A percentile compares a stretch with the other conserved stretches of the same genome.
phyloP scores from a whole-genome alignment of 2,329 filamentous ascomycete species.

The Colletotrichum sp. region DNA sequence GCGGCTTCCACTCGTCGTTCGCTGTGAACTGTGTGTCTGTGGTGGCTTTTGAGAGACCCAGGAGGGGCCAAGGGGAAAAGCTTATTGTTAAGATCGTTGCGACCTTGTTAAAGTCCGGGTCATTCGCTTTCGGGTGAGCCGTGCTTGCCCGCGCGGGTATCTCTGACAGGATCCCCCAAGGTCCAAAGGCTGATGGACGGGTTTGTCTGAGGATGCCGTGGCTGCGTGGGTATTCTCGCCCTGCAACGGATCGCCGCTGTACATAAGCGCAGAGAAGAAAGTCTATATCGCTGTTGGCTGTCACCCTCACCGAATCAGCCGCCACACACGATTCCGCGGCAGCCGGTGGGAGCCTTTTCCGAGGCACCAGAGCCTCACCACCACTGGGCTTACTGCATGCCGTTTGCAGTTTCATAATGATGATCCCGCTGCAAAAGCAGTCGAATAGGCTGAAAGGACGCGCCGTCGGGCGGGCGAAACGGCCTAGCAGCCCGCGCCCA shows the following conservation, averaged over 20 bases:
- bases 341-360: background rate
- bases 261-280: background rate
- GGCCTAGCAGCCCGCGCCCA: background rate
- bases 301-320: background rate
- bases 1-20: background rate
- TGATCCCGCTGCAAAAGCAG: background rate
- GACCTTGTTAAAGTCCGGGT: background rate
- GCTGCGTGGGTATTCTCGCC: background rate
- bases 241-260: background rate
- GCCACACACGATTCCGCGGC: background rate
- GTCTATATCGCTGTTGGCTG: background rate
- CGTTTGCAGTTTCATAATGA: background rate
- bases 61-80: background rate
- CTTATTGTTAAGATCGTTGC: constrained; percentile 4
- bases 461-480: background rate
- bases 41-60: background rate
- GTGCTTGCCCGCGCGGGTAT: background rate
- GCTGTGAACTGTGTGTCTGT: background rate
- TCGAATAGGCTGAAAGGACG: background rate
- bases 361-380: background rate
- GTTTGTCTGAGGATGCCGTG: background rate
- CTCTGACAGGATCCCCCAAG: background rate
- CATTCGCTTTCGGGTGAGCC: background rate
- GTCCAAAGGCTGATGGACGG: background rate
- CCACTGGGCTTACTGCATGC: background rate